Evolutionary conservation across 345 rosid species (phyloP).

Genomic region (Triadica sebifera): DNA sequence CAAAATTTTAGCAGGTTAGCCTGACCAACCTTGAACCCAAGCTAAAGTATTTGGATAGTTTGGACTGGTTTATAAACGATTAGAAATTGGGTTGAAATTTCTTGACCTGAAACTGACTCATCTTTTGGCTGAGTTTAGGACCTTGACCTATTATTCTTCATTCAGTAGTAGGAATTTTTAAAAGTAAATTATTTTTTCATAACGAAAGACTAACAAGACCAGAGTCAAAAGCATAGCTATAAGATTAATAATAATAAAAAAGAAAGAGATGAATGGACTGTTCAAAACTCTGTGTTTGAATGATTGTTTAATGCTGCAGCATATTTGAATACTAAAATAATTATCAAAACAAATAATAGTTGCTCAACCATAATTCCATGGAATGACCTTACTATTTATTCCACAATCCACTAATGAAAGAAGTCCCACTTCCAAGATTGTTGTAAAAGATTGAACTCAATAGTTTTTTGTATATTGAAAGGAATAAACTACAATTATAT

Average conservation of each 20-base stretch:
- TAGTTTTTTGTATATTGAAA: too few relatives aligned
- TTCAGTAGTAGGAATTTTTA: too few relatives aligned
- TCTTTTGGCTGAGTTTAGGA: neutral
- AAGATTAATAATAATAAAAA: neutral
- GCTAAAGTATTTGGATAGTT: neutral
- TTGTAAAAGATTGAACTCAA: too few relatives aligned
- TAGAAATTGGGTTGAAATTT: neutral
- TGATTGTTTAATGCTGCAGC: neutral
- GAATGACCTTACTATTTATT: neutral
- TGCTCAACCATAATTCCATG: neutral
- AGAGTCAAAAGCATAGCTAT: neutral
- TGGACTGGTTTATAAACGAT: neutral
- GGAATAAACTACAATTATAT: too few relatives aligned
- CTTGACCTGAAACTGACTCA: neutral
- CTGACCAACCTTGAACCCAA: neutral
- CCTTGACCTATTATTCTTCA: too few relatives aligned
- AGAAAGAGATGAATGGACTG: neutral
- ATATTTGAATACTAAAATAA: neutral
- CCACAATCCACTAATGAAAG: neutral
- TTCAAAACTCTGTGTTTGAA: neutral
- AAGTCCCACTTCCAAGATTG: neutral
- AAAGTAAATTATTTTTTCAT: neutral
- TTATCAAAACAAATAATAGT: neutral
- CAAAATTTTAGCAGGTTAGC: neutral
- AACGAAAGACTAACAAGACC: constrained; percentile 4